Evolutionary conservation across 2,329 filamentous ascomycete species (phyloP), one percentile per base, ranked within the genome.

Genomic region (Chalaropsis ovoidea): DNA sequence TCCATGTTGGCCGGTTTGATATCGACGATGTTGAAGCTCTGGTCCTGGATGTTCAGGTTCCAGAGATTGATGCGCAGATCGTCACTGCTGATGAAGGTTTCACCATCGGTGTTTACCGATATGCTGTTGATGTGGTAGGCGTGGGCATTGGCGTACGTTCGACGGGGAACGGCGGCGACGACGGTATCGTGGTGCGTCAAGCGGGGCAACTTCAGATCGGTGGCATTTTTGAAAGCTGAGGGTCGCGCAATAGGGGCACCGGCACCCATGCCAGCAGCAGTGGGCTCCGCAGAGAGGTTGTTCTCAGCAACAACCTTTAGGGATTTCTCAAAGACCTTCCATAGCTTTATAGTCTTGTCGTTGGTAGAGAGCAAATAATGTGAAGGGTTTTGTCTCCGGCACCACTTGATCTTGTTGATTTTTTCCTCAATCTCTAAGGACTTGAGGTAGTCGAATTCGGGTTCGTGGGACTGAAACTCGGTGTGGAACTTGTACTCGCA

Each of bases 361-460:
- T 99, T 99, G 72, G 94, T 99, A 54, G 94, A 97, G 66, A 99
- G 85, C 63, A 99, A 85, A 77, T 96, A 99, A 79, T 99, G 94
- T 65, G 94, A 97, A 68, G 93, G 89, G 81, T 99, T 99, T 78
- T 97, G 93, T 77, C 94, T 87, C 74, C 89, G 87, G 77, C 94
- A 99, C 94, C 94, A 99, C 78, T 97, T 99, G 80, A 99, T 99
- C 82, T 99, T 99, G 83, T 99, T 99, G 83, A 99, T 99, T 81
- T 99, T 99, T 78, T 99, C 94, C 82, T 99, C 94, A 74, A 99
- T 99, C 78, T 99, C 94, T 71, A 99, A 83, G 42, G 94, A 99
- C 79, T 99, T 99, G 70, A 99, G 85, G 76, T 99, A 99, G 77
- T 99, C 94, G 77, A 99, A 99, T 77, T 99, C 94, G 69, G 94